Base-by-base conservation (phyloP, 169 alveolate species). In the Eimeria necatrix region DNA sequence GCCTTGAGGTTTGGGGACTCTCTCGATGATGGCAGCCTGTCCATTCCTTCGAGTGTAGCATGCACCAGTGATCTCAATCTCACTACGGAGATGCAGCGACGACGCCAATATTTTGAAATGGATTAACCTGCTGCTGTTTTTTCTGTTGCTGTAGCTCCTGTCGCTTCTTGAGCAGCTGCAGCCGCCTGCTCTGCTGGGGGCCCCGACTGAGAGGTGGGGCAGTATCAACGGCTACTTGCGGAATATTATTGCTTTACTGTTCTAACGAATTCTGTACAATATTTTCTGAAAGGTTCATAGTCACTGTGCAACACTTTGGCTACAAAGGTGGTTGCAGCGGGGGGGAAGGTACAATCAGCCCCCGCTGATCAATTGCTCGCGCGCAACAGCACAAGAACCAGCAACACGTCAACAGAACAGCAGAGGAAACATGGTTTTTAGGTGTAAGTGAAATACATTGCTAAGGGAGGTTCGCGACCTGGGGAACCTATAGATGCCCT, bases 401-500 rank as follows among this genome's bases (percentile, higher is more conserved):
- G 22, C 12, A 56, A 10, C 0, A 18, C 68, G 20, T 10, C 68
- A 56, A 56, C 68, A 56, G 68, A 32, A 32, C 68, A 56, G 68
- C 68, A 56, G 68, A 10, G 12, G 41, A 32, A 32, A 32, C 41
- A 32, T 32, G 41, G 3, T 2, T 2, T 32, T 32, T 32, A 32
- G 41, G 0, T 32, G 41, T 32, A 32, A 32, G 41, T 32, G 41
- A 2, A 32, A 2, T 32, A 32, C 41, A 32, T 0, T 32, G 41
- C 41, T 2, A 2, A 32, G 41, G 41, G 41, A 32, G 41, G 41
- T 32, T 32, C 41, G 41, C 41, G 41, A 32, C 41, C 41, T 12
- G 22, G 70, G 89, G 89, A 51, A 56, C 12, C 89, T 60, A n/a
- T 68, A 80, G 71, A 80, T 80, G 89, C 89, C 48, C 9, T 24